Evolutionary conservation across 2,329 filamentous ascomycete genomes (phyloP).

Genomic region (Stachybotrys chlorohalonatus): DNA sequence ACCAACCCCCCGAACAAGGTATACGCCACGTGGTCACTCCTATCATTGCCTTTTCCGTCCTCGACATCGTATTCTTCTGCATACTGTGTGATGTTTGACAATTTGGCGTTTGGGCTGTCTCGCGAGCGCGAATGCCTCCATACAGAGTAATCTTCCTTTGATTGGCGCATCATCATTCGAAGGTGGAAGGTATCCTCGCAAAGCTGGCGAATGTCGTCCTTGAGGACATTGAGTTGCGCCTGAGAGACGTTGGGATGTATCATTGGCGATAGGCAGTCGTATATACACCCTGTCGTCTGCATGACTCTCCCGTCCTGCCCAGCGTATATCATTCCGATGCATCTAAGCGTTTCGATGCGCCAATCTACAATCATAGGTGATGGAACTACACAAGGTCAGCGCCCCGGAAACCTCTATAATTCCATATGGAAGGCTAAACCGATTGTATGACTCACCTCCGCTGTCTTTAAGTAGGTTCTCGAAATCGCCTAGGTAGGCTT

Average conservation of each 20-base stretch:
- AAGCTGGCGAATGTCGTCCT: background rate
- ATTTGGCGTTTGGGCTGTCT: background rate
- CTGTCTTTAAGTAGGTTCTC: background rate
- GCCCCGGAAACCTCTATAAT: background rate
- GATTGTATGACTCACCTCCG: background rate
- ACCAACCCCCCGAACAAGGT: background rate
- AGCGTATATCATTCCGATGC: background rate
- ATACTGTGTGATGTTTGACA: background rate
- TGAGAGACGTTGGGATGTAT: background rate
- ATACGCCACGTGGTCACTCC: background rate
- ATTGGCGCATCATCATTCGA: background rate
- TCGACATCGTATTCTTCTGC: background rate
- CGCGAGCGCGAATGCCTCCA: background rate
- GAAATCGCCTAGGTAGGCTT: background rate
- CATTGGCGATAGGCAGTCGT: background rate
- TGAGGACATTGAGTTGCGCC: background rate
- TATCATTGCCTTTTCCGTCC: background rate
- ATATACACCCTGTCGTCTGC: background rate
- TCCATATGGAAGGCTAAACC: background rate
- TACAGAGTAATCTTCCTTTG: background rate
- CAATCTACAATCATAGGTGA: background rate
- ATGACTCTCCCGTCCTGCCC: background rate
- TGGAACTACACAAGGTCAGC: background rate
- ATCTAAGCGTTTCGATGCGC: background rate
- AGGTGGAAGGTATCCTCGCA: background rate